Evolutionary conservation across 257 asterid species (phyloP).

Genomic region (Salvia miltiorrhiza): DNA sequence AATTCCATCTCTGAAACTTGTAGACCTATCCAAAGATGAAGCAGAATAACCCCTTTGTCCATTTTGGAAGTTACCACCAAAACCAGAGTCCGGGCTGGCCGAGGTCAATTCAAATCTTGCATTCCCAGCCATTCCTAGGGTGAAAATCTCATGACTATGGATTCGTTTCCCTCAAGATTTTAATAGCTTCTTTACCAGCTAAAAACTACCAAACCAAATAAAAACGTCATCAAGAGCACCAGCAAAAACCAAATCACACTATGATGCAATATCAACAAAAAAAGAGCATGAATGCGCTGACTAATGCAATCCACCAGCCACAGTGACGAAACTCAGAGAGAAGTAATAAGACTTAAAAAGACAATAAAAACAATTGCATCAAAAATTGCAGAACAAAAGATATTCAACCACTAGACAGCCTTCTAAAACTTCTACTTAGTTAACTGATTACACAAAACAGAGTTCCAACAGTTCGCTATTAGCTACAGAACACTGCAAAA

Average conservation of each 20-base stretch:
- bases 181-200: constrained; percentile 23
- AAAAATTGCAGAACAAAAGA: too few relatives aligned
- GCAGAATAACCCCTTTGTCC: constrained; percentile 71
- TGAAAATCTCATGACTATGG: constrained; percentile 33
- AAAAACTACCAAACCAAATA: constrained; percentile 27
- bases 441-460: not conserved
- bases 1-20: constrained; percentile 77
- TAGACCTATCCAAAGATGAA: constrained; percentile 64
- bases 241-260: constrained; percentile 11
- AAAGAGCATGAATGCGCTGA: not conserved
- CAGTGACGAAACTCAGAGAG: not conserved
- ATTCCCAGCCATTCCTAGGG: constrained; percentile 77
- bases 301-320: constrained; percentile 4
- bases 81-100: constrained; percentile 69
- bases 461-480: constrained; percentile 4
- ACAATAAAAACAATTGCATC: not conserved
- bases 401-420: not conserved
- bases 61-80: constrained; percentile 62
- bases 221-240: constrained; percentile 16
- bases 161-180: constrained; percentile 19
- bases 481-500: not conserved
- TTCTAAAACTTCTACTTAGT: not conserved
- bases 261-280: not conserved
- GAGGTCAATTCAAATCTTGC: constrained; percentile 66
- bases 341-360: not conserved